Base-by-base conservation (phyloP, 2,329 filamentous ascomycete species). In the Plenodomus biglobosus region DNA sequence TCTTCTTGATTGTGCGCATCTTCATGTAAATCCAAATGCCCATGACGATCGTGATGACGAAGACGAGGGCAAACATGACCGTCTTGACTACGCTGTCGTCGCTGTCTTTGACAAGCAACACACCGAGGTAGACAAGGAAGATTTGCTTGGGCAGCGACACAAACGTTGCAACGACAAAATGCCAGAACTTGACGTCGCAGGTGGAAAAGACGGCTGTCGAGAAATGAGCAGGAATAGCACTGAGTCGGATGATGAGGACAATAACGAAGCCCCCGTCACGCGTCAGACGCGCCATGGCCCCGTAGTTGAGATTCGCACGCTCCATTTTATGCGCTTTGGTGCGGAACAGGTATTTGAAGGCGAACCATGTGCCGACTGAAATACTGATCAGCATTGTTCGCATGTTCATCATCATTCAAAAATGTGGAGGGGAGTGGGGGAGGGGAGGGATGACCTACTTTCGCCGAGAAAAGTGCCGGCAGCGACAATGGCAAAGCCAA, bases 171-270 rank as follows among this genome's bases (percentile, higher is more conserved):
- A 70, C 58, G 32, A 65, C 57, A 27, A 70, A 70, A 46, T 64
- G 56, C 62, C 65, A 68, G 52, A 70, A 70, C 16, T 67, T 69
- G 40, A 70, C 68, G 49, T 70, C 63, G 55, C 66, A 70, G 30
- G 68, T 70, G 17, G 64, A 67, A 43, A 70, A 70, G 1, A 69
- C 66, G 36, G 66, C 68, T 16, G 66, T 69, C 17, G 60, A 65
- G 51, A 70, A 69, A 51, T 70, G 68, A 30, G 65, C 57, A 8
- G 68, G 68, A 21, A 69, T 60, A n/a, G 65, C 68, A 30, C 59
- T 64, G 7, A 70, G 57, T 7, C 68, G 65, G 44, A 70, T 70
- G 18, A 70, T 27, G 10, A 70, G 59, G 19, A 70, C 65, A 22
- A 70, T 66, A 53, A 61, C 55, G 52, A 69, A 70, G 6, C 66